Evolutionary conservation across 1,284 basidiomycete species (phyloP), one percentile per base, ranked within the genome.

Genomic region (Ceratobasidium sp.): DNA sequence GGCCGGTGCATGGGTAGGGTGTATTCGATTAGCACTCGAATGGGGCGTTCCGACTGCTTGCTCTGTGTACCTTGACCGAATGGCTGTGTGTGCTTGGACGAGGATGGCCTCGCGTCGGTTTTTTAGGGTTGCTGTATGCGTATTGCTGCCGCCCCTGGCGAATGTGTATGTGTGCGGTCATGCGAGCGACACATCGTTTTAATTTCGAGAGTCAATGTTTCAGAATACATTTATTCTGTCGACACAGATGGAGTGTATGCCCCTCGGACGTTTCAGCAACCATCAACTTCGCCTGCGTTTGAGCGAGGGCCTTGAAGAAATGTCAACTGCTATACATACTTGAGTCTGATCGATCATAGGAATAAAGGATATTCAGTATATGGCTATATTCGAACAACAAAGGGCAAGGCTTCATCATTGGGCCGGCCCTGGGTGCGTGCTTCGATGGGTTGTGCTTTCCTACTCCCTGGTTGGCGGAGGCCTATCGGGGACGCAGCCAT

Each of bases 221-320:
- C 51, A 69, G 53, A 58, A 6, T 53, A 53, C 53, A 39, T 31
- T 27, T 43, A 46, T 56, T 56, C 65, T 22, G 31, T 41, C 34
- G 49, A 61, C 39, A 58, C 31, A 29, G 54, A 58, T 58, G 24
- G 3, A 22, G 31, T 56, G 19, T 22, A 53, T 29, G 6, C 54
- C 27, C 39, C 24, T 8, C 39, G 22, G 11, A 68, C 41, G 65
- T 68, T 68, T 68, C 65, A 68, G 54, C 66, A 29, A 71, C 66
- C 51, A 71, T 71, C 66, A 71, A 22, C 54, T 71, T 71, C 54
- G 37, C 54, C 46, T n/a, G 53, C 46, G 65, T 68, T 68, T 68
- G 49, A 56, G 51, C 46, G 49, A 66, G n/a, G 58, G 37, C 14
- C 49, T 62, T 43, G 34, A 62, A 37, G 64, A 37, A 53, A 34